Conservation (phyloP, 106 monocot species). For the Hemerocallis citrina region DNA sequence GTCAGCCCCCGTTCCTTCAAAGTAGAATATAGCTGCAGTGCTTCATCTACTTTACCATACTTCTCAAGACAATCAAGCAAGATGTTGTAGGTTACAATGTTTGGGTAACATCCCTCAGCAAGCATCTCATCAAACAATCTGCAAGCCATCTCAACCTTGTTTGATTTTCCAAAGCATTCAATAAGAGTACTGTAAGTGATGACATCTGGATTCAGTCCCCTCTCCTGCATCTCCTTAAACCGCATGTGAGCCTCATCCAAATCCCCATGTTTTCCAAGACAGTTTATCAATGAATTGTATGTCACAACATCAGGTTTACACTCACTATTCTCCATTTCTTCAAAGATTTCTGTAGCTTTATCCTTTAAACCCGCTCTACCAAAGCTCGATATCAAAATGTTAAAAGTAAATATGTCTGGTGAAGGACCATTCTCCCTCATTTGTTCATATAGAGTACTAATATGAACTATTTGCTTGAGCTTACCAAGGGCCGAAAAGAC, state of each 20-base stretch:
- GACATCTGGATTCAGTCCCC: conserved; percentile 85
- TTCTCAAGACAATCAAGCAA: conserved; percentile 89
- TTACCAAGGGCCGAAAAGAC: conserved; percentile 72
- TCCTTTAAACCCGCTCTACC: conserved; percentile 66
- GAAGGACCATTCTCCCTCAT: conserved; percentile 59
- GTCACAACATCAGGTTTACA: conserved; percentile 92
- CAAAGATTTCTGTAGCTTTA: conserved; percentile 58
- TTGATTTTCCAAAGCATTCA: conserved; percentile 91
- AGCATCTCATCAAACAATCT: conserved; percentile 96
- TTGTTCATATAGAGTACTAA: conserved; percentile 47
- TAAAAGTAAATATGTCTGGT: conserved; percentile 85
- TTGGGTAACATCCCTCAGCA: conserved; percentile 63
- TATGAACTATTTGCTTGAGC: conserved; percentile 45
- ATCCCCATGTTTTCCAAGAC: conserved; percentile 80
- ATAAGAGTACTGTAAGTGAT: conserved; percentile 90
- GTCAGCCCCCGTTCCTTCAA: conserved; percentile 67
- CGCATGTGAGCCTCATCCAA: conserved; percentile 91
- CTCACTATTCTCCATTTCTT: conserved; percentile 65
- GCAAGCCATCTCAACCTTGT: conserved; percentile 81
- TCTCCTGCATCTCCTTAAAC: conserved; percentile 96
- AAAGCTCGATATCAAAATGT: conserved; percentile 84
- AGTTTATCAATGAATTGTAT: conserved; percentile 95
- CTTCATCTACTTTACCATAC: conserved; percentile 60
- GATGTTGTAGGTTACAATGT: conserved; percentile 95
- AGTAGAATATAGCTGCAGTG: conserved; percentile 54